phyloP scores from a whole-genome alignment of 148 eudicot genomes.

The Talinum fruticosum region DNA sequence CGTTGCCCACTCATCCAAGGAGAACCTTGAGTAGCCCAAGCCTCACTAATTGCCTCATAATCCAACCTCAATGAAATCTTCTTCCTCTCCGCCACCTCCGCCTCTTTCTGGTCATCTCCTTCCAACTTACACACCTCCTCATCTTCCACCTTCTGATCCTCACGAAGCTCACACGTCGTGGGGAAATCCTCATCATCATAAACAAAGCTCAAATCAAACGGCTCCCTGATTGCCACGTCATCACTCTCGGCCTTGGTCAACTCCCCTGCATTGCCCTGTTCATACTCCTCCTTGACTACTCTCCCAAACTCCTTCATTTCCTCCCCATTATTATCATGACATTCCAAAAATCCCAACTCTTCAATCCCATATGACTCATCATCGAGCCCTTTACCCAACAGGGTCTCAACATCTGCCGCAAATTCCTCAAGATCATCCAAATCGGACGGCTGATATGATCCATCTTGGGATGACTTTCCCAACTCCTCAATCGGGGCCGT shows the following conservation, averaged over 20 bases:
- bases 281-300: constrained; percentile 43
- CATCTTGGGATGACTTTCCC: constrained; percentile 25
- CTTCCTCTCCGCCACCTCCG: constrained; percentile 21
- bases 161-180: constrained; percentile 23
- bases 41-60: constrained; percentile 52
- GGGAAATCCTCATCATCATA: constrained; percentile 51
- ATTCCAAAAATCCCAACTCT: constrained; percentile 46
- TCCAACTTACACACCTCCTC: constrained; percentile 1
- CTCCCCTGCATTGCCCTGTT: not conserved
- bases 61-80: constrained; percentile 51
- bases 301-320: constrained; percentile 10
- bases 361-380: constrained; percentile 62
- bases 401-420: constrained; percentile 77
- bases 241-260: constrained; percentile 33
- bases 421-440: constrained; percentile 73
- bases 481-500: not conserved
- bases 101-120: constrained; percentile 20
- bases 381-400: constrained; percentile 72
- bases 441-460: constrained; percentile 46
- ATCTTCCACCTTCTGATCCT: constrained; percentile 18
- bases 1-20: constrained; percentile 78
- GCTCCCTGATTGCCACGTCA: constrained; percentile 37
- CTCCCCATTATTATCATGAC: not conserved
- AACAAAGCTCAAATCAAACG: constrained; percentile 63
- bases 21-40: constrained; percentile 54